Conservation (phyloP, 352 stramenopile species). For the Elongisporangium undulatum region DNA sequence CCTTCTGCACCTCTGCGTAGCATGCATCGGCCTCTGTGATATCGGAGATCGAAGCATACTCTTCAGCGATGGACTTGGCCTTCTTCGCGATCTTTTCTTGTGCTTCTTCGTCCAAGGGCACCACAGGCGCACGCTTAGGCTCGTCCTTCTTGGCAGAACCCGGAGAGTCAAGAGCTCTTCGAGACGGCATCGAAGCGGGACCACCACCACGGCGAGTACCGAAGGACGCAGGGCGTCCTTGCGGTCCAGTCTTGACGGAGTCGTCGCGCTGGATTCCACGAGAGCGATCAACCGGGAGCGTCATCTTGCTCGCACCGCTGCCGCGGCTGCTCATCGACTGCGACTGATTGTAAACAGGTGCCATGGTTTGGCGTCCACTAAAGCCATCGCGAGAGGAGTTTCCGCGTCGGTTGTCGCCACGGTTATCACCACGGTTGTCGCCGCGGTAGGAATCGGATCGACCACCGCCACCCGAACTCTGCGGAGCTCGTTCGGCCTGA, state of each 20-base stretch:
- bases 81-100: conserved; percentile 72
- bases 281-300: conserved; percentile 21
- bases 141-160: conserved; percentile 22
- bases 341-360: conserved; percentile 40
- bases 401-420: conserved; percentile 32
- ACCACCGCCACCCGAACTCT: conserved; percentile 32
- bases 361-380: conserved; percentile 47
- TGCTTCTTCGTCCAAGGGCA: conserved; percentile 52
- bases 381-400: conserved; percentile 66
- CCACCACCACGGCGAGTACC: conserved; percentile 16
- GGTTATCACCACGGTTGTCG: conserved; percentile 19
- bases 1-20: conserved; percentile 55
- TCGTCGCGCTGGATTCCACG: conserved; percentile 52
- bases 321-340: conserved; percentile 46
- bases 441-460: conserved; percentile 2
- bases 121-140: conserved; percentile 18
- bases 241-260: conserved; percentile 53
- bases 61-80: conserved; percentile 69
- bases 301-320: conserved; percentile 33
- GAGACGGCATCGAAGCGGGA: neutral
- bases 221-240: conserved; percentile 49
- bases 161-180: conserved; percentile 11
- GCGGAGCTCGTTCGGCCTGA: conserved; percentile 19
- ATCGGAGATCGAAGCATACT: conserved; percentile 75
- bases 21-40: conserved; percentile 65